Percentiles rank a stretch among this genome's conserved stretches.
These are phyloP conservation scores for Metschnikowia aberdeeniae DNA, from an alignment of 805 yeast species.

Conservation along the genomic window DNA sequence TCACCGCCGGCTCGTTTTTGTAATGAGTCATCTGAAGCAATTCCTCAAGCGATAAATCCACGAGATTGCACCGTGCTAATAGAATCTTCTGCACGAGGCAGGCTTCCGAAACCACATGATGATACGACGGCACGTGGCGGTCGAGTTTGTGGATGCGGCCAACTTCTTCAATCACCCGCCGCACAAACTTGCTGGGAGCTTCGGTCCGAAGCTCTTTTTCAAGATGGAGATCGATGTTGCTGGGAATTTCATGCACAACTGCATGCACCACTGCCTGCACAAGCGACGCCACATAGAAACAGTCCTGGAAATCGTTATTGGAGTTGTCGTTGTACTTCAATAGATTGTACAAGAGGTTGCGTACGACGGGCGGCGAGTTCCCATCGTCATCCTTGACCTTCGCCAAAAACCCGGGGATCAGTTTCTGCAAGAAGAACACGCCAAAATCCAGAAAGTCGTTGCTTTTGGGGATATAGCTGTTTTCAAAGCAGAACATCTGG, in stretches of 20 bases:
- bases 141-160: slow-evolving; percentile 76
- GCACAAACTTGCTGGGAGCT: slow-evolving; percentile 17
- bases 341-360: slow-evolving; percentile 61
- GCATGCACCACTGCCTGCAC: slow-evolving; percentile 48
- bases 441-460: slow-evolving; percentile 77
- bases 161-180: slow-evolving; percentile 54
- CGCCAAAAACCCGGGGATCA: slow-evolving; percentile 61
- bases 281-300: slow-evolving; percentile 57
- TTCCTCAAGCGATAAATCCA: slow-evolving; percentile 50
- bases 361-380: slow-evolving; percentile 53
- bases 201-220: slow-evolving; percentile 5
- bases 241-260: slow-evolving; percentile 18
- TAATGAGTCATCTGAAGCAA: slow-evolving; percentile 50
- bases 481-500: slow-evolving; percentile 66
- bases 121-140: slow-evolving; percentile 78
- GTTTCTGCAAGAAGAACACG: slow-evolving; percentile 63
- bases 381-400: slow-evolving; percentile 59
- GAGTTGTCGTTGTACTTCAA: slow-evolving; percentile 83
- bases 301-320: slow-evolving; percentile 71
- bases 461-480: slow-evolving; percentile 59
- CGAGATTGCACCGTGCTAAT: slow-evolving; percentile 53
- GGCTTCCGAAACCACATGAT: slow-evolving; percentile 48
- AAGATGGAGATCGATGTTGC: slow-evolving; percentile 11
- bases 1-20: slow-evolving; percentile 45
- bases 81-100: slow-evolving; percentile 58